These are phyloP conservation scores for Potentilla sterilis DNA, from an alignment of 306 rosid species.

Conservation along the genomic window DNA sequence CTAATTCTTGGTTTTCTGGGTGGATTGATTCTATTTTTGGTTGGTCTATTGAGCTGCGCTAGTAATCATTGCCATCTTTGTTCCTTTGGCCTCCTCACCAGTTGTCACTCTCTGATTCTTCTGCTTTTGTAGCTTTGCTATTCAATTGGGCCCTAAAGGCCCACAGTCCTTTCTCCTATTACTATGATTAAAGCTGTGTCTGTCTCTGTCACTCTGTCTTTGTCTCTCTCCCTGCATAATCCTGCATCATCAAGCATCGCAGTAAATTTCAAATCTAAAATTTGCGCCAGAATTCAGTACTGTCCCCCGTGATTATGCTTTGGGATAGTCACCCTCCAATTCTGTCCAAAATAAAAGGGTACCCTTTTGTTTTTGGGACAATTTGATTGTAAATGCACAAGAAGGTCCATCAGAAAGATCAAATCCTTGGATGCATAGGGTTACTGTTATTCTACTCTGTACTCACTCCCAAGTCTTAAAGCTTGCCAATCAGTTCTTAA, in stretches of 20 bases:
- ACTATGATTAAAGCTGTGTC: constrained; percentile 38
- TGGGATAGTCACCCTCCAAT: constrained; percentile 26
- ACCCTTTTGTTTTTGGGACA: constrained; percentile 10
- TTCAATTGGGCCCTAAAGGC: constrained; percentile 11
- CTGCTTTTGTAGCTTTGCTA: constrained; percentile 30
- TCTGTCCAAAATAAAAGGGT: constrained; percentile 9
- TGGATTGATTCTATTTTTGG: constrained; percentile 25
- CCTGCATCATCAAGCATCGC: constrained; percentile 21
- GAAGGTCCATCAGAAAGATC: background rate
- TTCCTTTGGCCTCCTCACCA: constrained; percentile 64
- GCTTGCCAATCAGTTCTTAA: background rate
- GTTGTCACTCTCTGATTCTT: constrained; percentile 55
- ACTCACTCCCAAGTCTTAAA: background rate
- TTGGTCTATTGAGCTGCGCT: constrained; percentile 42
- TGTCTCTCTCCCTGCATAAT: constrained; percentile 13
- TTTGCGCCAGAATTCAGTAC: constrained; percentile 9
- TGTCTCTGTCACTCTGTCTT: constrained; percentile 25
- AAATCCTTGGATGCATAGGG: background rate
- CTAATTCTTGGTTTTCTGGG: constrained; percentile 32
- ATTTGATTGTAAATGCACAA: background rate
- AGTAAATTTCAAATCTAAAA: constrained; percentile 24
- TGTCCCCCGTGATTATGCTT: constrained; percentile 34
- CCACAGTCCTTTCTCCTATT: constrained; percentile 22
- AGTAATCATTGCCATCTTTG: constrained; percentile 68
- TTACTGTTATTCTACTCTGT: background rate